Percentiles rank a stretch among this genome's conserved stretches.
Evolutionary conservation across 331 rosid genomes (phyloP).

Genomic region (Cydonia oblonga): DNA sequence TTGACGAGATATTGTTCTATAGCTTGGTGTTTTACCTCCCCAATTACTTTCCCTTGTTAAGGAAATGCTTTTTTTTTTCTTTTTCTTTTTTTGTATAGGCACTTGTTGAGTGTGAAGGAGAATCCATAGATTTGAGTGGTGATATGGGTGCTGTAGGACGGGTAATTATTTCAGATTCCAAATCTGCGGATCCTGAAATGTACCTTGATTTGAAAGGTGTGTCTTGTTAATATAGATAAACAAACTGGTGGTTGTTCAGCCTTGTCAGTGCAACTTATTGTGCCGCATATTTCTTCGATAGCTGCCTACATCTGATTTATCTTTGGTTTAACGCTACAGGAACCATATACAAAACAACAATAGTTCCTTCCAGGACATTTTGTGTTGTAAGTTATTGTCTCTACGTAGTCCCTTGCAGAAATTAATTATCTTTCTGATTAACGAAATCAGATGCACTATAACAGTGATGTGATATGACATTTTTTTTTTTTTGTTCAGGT

Average conservation of each 20-base stretch:
- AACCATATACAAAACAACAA: slow-evolving; percentile 73
- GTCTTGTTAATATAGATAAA: background rate
- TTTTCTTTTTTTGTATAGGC: slow-evolving; percentile 41
- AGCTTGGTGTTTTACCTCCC: background rate
- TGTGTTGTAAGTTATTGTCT: slow-evolving; percentile 59
- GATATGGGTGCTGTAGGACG: slow-evolving; percentile 93
- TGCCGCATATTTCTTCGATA: background rate
- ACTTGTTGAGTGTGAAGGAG: slow-evolving; percentile 92
- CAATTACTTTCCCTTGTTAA: background rate
- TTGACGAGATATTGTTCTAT: background rate
- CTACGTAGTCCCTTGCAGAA: slow-evolving; percentile 12
- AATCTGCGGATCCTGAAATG: slow-evolving; percentile 54
- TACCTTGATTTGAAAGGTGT: slow-evolving; percentile 77
- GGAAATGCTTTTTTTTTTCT: slow-evolving; percentile 11
- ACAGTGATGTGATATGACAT: slow-evolving; percentile 10
- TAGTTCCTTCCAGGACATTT: slow-evolving; percentile 89
- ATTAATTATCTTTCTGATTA: background rate
- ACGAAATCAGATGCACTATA: background rate
- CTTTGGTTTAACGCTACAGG: slow-evolving; percentile 49
- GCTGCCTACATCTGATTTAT: slow-evolving; percentile 22
- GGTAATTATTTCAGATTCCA: slow-evolving; percentile 51
- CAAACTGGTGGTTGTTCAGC: background rate
- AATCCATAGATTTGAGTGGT: slow-evolving; percentile 82
- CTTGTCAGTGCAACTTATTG: slow-evolving; percentile 2
- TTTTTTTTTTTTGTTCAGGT: slow-evolving; percentile 39